A percentile compares a stretch with the other conserved stretches of the same genome.
Conservation (phyloP, 345 rosid species). For the Lepidium aucheri region DNA sequence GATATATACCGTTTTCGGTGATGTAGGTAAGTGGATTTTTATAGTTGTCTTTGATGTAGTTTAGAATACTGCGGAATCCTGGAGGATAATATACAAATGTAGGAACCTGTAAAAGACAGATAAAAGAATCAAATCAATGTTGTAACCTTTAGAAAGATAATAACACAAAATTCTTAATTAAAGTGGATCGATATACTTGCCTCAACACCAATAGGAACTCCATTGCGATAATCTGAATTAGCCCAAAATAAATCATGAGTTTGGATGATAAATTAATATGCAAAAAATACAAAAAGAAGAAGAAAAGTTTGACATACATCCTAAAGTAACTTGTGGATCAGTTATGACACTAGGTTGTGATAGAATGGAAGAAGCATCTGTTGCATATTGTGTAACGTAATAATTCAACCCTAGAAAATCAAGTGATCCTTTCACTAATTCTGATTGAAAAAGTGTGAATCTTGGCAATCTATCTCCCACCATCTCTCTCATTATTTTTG, state of each 20-base stretch:
- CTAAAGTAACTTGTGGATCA: conserved; percentile 12
- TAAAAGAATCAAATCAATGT: not conserved
- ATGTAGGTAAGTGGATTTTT: conserved; percentile 17
- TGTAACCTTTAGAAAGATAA: not conserved
- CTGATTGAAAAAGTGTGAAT: conserved; percentile 5
- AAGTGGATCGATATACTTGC: not conserved
- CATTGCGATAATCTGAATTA: not conserved
- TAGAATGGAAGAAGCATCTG: not conserved
- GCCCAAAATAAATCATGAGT: not conserved
- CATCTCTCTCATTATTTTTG: not conserved
- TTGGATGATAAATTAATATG: not conserved
- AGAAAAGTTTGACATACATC: not conserved
- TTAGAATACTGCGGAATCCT: conserved; percentile 17
- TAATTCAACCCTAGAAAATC: conserved; percentile 31
- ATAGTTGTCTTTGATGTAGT: conserved; percentile 3
- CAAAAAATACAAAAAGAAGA: not conserved
- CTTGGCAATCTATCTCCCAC: conserved; percentile 15
- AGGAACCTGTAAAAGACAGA: not conserved
- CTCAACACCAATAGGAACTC: conserved; percentile 15
- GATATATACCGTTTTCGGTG: conserved; percentile 19
- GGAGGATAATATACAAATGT: conserved; percentile 16
- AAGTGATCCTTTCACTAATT: conserved; percentile 22
- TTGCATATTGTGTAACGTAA: conserved; percentile 23
- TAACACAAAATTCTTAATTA: not conserved
- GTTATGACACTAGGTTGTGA: not conserved